Conservation (phyloP, 331 rosid genomes). For the Telfairia occidentalis region DNA sequence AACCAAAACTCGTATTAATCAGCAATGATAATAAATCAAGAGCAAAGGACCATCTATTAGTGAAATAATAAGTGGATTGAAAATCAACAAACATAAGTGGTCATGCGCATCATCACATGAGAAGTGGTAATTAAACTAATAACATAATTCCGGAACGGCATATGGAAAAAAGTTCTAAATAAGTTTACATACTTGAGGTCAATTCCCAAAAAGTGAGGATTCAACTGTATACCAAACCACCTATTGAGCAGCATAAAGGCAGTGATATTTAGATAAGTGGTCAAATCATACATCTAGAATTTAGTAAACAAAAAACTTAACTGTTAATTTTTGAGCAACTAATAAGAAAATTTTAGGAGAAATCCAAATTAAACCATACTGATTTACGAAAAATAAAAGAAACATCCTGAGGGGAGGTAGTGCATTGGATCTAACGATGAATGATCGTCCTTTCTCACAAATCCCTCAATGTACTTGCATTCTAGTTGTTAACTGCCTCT, state of each 20-base stretch:
- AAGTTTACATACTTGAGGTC: slow-evolving; percentile 88
- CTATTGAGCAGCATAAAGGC: slow-evolving; percentile 28
- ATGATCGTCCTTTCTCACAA: background rate
- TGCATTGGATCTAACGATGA: background rate
- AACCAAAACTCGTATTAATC: background rate
- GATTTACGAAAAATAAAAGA: background rate
- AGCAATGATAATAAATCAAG: background rate
- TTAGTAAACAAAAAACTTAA: slow-evolving; percentile 8
- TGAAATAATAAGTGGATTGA: background rate
- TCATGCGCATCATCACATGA: background rate
- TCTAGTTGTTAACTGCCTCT: background rate
- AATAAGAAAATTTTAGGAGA: background rate
- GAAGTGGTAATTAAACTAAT: slow-evolving; percentile 1
- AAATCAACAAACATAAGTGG: background rate
- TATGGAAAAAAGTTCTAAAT: background rate
- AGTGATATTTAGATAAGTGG: slow-evolving; percentile 15
- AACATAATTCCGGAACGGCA: background rate
- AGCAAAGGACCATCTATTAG: background rate
- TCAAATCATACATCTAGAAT: slow-evolving; percentile 6
- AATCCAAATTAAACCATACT: background rate
- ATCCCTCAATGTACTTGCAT: background rate
- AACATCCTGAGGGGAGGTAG: background rate
- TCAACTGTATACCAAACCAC: slow-evolving; percentile 97
- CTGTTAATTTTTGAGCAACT: background rate
- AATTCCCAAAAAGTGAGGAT: slow-evolving; percentile 77